Percentiles rank a stretch among this genome's conserved stretches.
Conservation (phyloP, 2,329 filamentous ascomycete species). For the Arthrobotrys sphaeroides region DNA sequence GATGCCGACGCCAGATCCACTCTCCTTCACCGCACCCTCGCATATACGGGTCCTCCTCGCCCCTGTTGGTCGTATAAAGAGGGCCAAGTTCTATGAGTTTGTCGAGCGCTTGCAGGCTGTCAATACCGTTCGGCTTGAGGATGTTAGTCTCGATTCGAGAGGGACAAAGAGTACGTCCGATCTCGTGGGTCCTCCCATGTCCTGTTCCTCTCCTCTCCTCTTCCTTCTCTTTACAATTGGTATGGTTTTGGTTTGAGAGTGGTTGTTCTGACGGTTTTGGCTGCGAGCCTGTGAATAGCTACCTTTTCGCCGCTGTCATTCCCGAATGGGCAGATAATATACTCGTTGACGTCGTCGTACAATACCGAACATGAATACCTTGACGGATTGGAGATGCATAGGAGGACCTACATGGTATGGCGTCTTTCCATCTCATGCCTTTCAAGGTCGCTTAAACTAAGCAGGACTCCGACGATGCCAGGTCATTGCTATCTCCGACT, state of each 20-base stretch:
- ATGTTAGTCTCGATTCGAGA: slow-evolving; percentile 83
- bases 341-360: slow-evolving; percentile 88
- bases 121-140: slow-evolving; percentile 82
- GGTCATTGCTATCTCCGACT: slow-evolving; percentile 86
- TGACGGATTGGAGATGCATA: slow-evolving; percentile 57
- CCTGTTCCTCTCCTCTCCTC: no score
- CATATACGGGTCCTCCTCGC: slow-evolving; percentile 87
- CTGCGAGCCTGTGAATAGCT: slow-evolving; percentile 67
- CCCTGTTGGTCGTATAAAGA: slow-evolving; percentile 85
- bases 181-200: slow-evolving; percentile 33
- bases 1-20: slow-evolving; percentile 76
- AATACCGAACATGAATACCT: slow-evolving; percentile 66
- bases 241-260: neutral
- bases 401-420: slow-evolving; percentile 57
- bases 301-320: slow-evolving; percentile 94
- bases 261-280: neutral
- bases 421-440: neutral
- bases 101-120: slow-evolving; percentile 79
- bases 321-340: slow-evolving; percentile 84
- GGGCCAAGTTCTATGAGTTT: slow-evolving; percentile 80
- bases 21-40: slow-evolving; percentile 90
- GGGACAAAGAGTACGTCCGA: slow-evolving; percentile 79
- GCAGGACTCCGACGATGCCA: slow-evolving; percentile 26
- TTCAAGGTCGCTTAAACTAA: slow-evolving; percentile 47
- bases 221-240: slow-evolving; percentile 5